These are phyloP conservation scores for Verticillium klebahnii DNA, from an alignment of 2,329 filamentous ascomycete genomes.

Conservation along the genomic window DNA sequence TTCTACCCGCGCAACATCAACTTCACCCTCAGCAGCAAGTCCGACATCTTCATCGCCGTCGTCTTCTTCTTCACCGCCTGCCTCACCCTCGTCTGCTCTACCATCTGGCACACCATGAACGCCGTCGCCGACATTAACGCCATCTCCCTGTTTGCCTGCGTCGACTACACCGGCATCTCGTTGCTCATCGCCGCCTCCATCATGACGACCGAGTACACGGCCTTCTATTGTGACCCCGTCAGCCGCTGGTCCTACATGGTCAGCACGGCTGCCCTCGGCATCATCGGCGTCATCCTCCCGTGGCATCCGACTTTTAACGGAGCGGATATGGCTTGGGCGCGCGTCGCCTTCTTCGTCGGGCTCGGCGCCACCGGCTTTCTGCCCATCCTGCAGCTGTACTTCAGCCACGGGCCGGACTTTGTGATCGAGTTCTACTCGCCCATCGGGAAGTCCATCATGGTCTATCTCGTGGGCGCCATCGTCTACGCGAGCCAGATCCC, in stretches of 20 bases:
- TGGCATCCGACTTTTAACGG: slow-evolving; percentile 97
- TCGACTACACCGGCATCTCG: slow-evolving; percentile 97
- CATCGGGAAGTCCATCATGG: slow-evolving; percentile 76
- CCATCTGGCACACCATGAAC: slow-evolving; percentile 98
- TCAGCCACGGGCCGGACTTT: slow-evolving; percentile 72
- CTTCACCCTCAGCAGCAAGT: slow-evolving; percentile 80
- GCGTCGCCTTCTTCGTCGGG: slow-evolving; percentile 86
- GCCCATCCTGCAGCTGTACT: slow-evolving; percentile 77
- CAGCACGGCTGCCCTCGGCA: slow-evolving; percentile 73
- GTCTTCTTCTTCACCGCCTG: slow-evolving; percentile 95
- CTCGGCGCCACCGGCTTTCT: slow-evolving; percentile 85
- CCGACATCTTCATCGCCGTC: slow-evolving; percentile 85
- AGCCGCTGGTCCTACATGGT: slow-evolving; percentile 84
- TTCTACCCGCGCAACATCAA: slow-evolving; percentile 88
- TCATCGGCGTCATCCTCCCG: slow-evolving; percentile 84
- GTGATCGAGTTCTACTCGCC: slow-evolving; percentile 87
- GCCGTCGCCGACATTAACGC: slow-evolving; percentile 85
- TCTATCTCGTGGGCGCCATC: slow-evolving; percentile 79
- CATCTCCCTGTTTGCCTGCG: slow-evolving; percentile 93
- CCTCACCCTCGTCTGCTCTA: slow-evolving; percentile 92
- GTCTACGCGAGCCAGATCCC: slow-evolving; percentile 91
- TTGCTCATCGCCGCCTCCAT: slow-evolving; percentile 92
- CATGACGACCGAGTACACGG: slow-evolving; percentile 97
- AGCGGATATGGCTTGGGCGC: slow-evolving; percentile 84
- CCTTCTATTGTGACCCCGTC: slow-evolving; percentile 93